phyloP scores from a whole-genome alignment of 1,284 basidiomycete species.

The Ceratobasidium sp. region DNA sequence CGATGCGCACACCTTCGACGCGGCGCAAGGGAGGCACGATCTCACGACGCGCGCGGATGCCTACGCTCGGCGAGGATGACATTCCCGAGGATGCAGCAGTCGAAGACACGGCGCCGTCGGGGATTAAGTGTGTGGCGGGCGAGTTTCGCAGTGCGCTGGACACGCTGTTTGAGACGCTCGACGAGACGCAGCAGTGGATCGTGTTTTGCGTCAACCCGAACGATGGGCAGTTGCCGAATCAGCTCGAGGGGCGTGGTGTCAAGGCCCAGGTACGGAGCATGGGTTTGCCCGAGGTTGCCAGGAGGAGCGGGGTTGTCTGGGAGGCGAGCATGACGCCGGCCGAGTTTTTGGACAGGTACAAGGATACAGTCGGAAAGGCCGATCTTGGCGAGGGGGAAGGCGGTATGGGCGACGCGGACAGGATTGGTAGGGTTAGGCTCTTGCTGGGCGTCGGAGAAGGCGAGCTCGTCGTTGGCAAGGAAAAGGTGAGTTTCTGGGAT shows the following conservation, averaged over 20 bases:
- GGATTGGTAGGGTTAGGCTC: conserved; percentile 63
- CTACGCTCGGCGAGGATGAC: conserved; percentile 68
- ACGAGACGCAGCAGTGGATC: conserved; percentile 93
- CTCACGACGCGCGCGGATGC: conserved; percentile 52
- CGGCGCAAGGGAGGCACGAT: conserved; percentile 67
- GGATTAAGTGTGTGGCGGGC: conserved; percentile 82
- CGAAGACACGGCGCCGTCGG: conserved; percentile 50
- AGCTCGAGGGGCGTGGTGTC: conserved; percentile 90
- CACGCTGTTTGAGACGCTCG: conserved; percentile 88
- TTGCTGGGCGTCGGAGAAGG: conserved; percentile 75
- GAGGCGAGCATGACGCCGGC: conserved; percentile 88
- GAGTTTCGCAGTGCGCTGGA: conserved; percentile 88
- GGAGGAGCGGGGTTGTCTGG: conserved; percentile 74
- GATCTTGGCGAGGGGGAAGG: conserved; percentile 66
- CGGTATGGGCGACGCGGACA: conserved; percentile 67
- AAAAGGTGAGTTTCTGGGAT: conserved; percentile 68
- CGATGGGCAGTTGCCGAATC: conserved; percentile 93
- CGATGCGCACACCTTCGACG: conserved; percentile 91
- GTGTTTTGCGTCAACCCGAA: conserved; percentile 95
- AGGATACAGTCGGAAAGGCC: conserved; percentile 63
- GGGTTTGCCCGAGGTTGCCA: conserved; percentile 84
- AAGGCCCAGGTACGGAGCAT: conserved; percentile 91
- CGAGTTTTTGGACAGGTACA: conserved; percentile 90
- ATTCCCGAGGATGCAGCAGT: conserved; percentile 68
- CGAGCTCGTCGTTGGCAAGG: conserved; percentile 84